Evolutionary conservation across 2,329 filamentous ascomycete genomes (phyloP).

Genomic region (Fusarium subtropicale): DNA sequence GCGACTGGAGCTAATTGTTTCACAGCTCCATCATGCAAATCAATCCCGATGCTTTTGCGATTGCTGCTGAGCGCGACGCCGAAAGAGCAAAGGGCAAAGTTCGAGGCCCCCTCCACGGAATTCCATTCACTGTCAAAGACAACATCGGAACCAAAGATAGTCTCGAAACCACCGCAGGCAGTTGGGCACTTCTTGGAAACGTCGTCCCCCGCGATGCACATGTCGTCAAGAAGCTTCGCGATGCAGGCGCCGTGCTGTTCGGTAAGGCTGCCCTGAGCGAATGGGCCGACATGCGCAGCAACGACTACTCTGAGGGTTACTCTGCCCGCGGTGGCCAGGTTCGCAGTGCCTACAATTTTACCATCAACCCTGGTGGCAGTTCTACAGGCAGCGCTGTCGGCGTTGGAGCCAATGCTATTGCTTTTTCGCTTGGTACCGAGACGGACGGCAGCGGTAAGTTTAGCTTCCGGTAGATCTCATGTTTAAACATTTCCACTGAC

Average conservation of each 20-base stretch:
- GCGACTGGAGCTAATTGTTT: not conserved
- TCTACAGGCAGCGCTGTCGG: constrained; percentile 74
- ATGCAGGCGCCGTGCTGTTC: constrained; percentile 75
- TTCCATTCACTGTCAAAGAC: constrained; percentile 79
- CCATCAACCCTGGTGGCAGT: constrained; percentile 74
- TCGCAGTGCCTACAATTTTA: constrained; percentile 75
- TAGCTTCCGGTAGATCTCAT: not conserved
- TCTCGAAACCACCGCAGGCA: constrained; percentile 81
- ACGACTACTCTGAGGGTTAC: constrained; percentile 75
- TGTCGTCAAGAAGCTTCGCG: constrained; percentile 70
- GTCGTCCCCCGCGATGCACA: constrained; percentile 75
- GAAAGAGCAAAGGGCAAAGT: constrained; percentile 68
- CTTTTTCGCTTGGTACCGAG: constrained; percentile 78
- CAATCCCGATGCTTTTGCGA: constrained; percentile 74
- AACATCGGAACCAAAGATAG: constrained; percentile 78
- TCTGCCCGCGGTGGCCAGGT: constrained; percentile 72
- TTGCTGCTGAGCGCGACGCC: constrained; percentile 69
- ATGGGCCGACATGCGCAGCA: constrained; percentile 79
- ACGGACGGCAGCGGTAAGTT: constrained; percentile 72
- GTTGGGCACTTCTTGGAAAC: constrained; percentile 73
- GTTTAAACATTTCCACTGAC: constrained; percentile 15
- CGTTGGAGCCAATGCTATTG: constrained; percentile 71
- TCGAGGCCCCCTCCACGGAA: constrained; percentile 77
- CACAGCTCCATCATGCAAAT: constrained; percentile 69
- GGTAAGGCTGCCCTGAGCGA: constrained; percentile 78